Percentiles rank a stretch among this genome's conserved stretches.
These are phyloP conservation scores for Kodamaea suecica DNA, from an alignment of 1,139 yeast genomes.

Conservation along the genomic window DNA sequence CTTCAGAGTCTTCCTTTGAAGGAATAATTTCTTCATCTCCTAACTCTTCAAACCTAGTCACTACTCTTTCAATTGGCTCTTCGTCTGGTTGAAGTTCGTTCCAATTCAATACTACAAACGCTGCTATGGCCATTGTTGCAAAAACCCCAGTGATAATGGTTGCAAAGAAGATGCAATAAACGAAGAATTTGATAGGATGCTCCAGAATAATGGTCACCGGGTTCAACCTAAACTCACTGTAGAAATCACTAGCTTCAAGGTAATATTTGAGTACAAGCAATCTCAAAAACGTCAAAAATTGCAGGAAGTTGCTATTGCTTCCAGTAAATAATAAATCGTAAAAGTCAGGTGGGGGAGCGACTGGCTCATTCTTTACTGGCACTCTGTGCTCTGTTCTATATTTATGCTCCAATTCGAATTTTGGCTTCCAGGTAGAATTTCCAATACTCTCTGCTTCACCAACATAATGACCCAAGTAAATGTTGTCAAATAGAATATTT, in stretches of 20 bases:
- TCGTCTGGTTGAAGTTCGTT: constrained; percentile 4
- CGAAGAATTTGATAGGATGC: constrained; percentile 49
- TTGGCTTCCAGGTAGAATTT: constrained; percentile 66
- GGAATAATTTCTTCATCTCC: constrained; percentile 7
- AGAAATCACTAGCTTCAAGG: constrained; percentile 28
- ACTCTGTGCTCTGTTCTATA: constrained; percentile 38
- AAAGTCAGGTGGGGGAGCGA: constrained; percentile 39
- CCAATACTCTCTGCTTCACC: constrained; percentile 82
- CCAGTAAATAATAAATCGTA: constrained; percentile 34
- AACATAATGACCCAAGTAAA: constrained; percentile 79
- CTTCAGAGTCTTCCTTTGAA: background rate
- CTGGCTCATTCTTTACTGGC: constrained; percentile 34
- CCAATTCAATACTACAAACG: constrained; percentile 18
- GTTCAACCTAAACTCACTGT: constrained; percentile 35
- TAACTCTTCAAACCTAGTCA: constrained; percentile 6
- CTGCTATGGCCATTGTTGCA: constrained; percentile 38
- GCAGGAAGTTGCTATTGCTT: constrained; percentile 17
- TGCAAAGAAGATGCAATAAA: constrained; percentile 43
- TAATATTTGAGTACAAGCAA: constrained; percentile 22
- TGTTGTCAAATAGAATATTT: constrained; percentile 73
- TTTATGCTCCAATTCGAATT: constrained; percentile 53
- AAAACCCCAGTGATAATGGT: constrained; percentile 37
- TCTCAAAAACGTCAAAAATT: constrained; percentile 22
- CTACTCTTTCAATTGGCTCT: constrained; percentile 1
- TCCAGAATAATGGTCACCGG: constrained; percentile 42